Conservation (phyloP, 2,329 filamentous ascomycete species). For the Microascus cirrosus region DNA sequence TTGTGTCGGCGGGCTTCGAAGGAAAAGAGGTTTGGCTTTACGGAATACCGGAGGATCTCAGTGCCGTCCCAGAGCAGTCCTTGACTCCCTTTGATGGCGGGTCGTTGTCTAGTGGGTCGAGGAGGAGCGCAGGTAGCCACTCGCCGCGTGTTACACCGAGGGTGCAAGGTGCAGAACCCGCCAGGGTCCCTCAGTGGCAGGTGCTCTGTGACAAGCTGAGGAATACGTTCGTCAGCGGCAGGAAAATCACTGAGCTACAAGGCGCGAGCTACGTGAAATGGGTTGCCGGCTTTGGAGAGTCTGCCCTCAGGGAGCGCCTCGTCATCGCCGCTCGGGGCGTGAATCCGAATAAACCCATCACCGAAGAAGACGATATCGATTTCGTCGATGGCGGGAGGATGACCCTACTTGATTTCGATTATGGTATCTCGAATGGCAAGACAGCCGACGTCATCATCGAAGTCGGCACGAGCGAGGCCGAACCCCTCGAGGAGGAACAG, state of each 20-base stretch:
- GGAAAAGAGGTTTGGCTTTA: conserved; percentile 68
- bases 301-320: conserved; percentile 42
- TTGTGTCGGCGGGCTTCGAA: conserved; percentile 64
- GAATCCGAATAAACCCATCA: conserved; percentile 40
- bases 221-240: conserved; percentile 60
- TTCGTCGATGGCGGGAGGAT: conserved; percentile 72
- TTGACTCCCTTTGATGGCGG: conserved; percentile 16
- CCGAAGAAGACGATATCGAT: conserved; percentile 61
- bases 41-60: conserved; percentile 63
- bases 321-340: conserved; percentile 65
- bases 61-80: conserved; percentile 29
- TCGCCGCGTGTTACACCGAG: neutral
- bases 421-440: conserved; percentile 42
- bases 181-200: conserved; percentile 55
- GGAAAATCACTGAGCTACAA: conserved; percentile 51
- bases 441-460: conserved; percentile 56
- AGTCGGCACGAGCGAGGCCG: conserved; percentile 58
- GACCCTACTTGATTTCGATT: conserved; percentile 63
- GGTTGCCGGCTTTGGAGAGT: conserved; percentile 46
- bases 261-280: conserved; percentile 61
- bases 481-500: conserved; percentile 60
- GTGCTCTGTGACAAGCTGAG: conserved; percentile 55
- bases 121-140: conserved; percentile 5
- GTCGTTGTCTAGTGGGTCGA: conserved; percentile 16
- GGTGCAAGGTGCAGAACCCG: conserved; percentile 15